Evolutionary conservation across 345 rosid species (phyloP), one percentile per base, ranked within the genome.

Genomic region (Hibiscus mutabilis): DNA sequence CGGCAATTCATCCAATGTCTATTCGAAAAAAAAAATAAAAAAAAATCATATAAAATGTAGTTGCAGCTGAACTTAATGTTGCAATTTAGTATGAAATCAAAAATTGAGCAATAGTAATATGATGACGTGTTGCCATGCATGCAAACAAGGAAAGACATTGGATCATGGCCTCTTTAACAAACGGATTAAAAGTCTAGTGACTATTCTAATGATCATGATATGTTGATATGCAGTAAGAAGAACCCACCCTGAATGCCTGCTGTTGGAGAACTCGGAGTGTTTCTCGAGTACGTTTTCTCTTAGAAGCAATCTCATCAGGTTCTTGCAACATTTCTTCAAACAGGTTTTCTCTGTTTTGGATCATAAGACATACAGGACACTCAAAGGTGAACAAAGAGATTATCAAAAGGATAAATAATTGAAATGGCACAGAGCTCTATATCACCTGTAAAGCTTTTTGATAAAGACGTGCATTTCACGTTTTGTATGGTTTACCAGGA

Each of bases 291-390:
- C 82, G 91, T 78, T 91, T 96, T 84, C 99, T 87, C 82, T 86
- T 92, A 49, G 55, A 66, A 25, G 98, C 92, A 70, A 96, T 76
- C 82, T 90, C 99, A n/a, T 85, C 94, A 72, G 98, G 92, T 79
- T 96, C 99, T 85, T 91, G 98, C 77, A 96, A 75, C 97, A 96
- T 89, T 86, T 96, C 97, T 80, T 96, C 97, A 72, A 96, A 96
- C 72, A 96, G 83, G 84, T 90, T 92, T 73, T 95, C 99, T 70
- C 99, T 92, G 87, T 71, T 79, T 69, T 46, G 74, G 59, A 79
- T 60, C 55, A 65, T 18, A n/a, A 80, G 53, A 69, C 66, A 40
- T 18, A 68, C 52, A 42, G 27, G 19, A 37, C 33, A 72, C 31
- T 46, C 25, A 47, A 29, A 24, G 37, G n/a, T 74, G 14, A 76